phyloP scores from a whole-genome alignment of 805 yeast genomes.

The Candida corydali region DNA sequence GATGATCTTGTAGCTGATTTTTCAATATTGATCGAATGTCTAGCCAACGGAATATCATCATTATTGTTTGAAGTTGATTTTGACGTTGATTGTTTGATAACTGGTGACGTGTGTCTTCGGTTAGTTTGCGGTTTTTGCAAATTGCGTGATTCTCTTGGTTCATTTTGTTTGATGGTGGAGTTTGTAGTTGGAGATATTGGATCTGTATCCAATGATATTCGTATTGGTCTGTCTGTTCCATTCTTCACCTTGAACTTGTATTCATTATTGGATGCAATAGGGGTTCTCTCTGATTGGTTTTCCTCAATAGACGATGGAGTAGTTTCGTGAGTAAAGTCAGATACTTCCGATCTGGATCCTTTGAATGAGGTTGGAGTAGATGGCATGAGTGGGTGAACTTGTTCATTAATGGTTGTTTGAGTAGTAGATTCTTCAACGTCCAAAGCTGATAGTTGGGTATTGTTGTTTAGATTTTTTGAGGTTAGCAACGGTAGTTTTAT shows the following conservation, averaged over 20 bases:
- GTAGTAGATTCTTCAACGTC: background rate
- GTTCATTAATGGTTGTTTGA: background rate
- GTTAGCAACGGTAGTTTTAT: conserved; percentile 5
- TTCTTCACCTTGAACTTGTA: background rate
- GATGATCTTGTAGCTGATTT: conserved; percentile 4
- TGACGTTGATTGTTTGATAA: conserved; percentile 1
- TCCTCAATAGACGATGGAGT: conserved; percentile 17
- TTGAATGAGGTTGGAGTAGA: conserved; percentile 24
- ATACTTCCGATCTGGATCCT: conserved; percentile 20
- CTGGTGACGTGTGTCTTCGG: conserved; percentile 8
- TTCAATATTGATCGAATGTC: conserved; percentile 7
- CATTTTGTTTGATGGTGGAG: background rate
- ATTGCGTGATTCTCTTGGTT: background rate
- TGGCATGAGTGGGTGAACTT: conserved; percentile 8
- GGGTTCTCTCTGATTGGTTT: background rate
- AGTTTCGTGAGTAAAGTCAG: conserved; percentile 23
- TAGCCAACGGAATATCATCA: conserved; percentile 5
- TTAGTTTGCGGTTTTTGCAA: conserved; percentile 1
- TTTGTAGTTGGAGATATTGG: background rate
- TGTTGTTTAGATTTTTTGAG: conserved; percentile 2
- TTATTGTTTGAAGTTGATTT: background rate
- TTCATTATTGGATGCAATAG: background rate
- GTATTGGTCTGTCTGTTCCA: background rate
- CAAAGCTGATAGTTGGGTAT: background rate
- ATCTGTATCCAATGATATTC: conserved; percentile 4